Base-by-base conservation (phyloP, 805 yeast genomes). In the Saccharomycopsis javanensis region DNA sequence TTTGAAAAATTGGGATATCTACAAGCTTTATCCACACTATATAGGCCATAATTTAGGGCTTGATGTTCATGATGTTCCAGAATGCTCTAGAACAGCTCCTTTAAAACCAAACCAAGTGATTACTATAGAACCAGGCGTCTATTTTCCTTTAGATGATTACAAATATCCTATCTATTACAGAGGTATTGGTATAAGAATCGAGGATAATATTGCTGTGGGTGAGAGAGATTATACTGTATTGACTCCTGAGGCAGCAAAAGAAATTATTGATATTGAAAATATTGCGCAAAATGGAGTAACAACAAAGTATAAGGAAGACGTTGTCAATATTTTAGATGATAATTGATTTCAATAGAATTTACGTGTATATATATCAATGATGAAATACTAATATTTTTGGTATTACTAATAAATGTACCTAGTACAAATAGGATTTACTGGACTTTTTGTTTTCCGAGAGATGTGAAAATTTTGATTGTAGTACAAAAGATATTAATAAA, bases 51-150 rank as follows among this genome's bases (percentile, higher is more conserved):
- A 94, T 66, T 74, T 94, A 38, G 99, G 99, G 0, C 72, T 94
- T 35, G 99, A 91, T 65, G 86, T 91, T 27, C 96, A 88, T 70
- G 96, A 88, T 66, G 75, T 82, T 37, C 95, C 96, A 4, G 69
- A 75, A 2, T 76, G 75, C 42, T 78, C 92, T 2, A 76, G 89
- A 61, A 73, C 72, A 56, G 75, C 76, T 23, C 72, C 72, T 33
- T 68, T 94, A 51, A 71, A 70, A 51, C 73, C 75, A 20, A 91
- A 91, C 23, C 95, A 89, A 67, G 97, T 92, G 3, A 75, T 94
- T 52, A 94, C 99, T 1, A 82, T 95, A 25, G 99, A 95, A 68
- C 99, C 99, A 0, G 99, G 99, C 28, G 77, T 94, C 30, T 94
- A 94, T 68, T 79, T 95, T 48, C 98, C 99, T 0, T 34, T 55